Base-by-base conservation (phyloP, 805 yeast species). In the Lachancea fermentati region DNA sequence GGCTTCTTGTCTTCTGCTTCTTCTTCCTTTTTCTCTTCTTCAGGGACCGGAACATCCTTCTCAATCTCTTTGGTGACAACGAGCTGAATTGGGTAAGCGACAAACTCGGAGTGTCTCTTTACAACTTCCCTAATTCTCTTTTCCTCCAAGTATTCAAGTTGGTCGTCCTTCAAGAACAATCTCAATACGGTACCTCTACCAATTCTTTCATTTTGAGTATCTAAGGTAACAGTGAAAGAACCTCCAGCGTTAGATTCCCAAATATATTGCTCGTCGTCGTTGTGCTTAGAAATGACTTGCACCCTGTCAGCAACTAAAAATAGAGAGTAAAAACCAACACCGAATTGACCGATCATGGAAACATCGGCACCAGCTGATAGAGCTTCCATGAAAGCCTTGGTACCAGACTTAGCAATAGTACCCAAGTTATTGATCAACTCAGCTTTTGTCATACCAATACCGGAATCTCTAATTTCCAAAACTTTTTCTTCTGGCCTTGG, bases 211-310 rank as follows among this genome's bases (percentile, higher is more conserved):
- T 85, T 83, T 51, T 73, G 67, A 65, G 82, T 91, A 63, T 93
- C 99, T 58, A 85, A 75, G 48, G 97, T 79, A 62, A 93, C 86
- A 59, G 96, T 87, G 78, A 93, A 93, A 75, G 93, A 91, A 67
- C 99, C 99, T 70, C 98, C 99, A 52, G 99, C 99, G 62, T 93
- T 89, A 37, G 98, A 93, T 76, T 93, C 98, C 99, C 99, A 93
- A 60, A 93, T 75, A 81, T 93, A 93, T 76, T 93, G 99, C 69
- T 93, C 97, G 67, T 93, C 99, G 62, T 93, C 99, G 66, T 93
- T 93, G 79, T 88, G 83, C 78, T 93, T 93, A 47, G 98, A 86
- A 67, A 93, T 86, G 58, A 93, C 99, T 75, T 93, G 96, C 51
- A 93, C 98, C 58, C 79, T 86, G 75, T 93, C 99, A 60, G 98